Conservation (phyloP, 2,329 filamentous ascomycete genomes). For the Hirsutella thompsonii region DNA sequence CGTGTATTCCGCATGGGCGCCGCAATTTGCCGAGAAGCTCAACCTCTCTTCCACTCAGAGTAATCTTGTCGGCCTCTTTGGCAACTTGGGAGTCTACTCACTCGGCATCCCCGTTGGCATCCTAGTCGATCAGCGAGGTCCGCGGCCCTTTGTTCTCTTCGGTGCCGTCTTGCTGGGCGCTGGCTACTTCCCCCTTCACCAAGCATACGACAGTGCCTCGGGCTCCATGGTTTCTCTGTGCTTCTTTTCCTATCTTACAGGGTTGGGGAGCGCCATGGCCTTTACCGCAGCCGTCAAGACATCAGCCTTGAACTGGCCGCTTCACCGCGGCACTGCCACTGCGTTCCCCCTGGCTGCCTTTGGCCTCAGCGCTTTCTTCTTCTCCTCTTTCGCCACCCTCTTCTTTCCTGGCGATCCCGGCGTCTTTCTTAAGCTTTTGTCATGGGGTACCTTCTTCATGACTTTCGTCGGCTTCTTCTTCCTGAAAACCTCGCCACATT, state of each 20-base stretch:
- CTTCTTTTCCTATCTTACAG: slow-evolving; percentile 75
- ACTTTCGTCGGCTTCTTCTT: slow-evolving; percentile 75
- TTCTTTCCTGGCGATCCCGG: slow-evolving; percentile 76
- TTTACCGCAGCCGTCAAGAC: slow-evolving; percentile 79
- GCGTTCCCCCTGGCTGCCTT: slow-evolving; percentile 89
- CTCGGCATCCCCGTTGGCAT: slow-evolving; percentile 82
- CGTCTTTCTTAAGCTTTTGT: slow-evolving; percentile 66
- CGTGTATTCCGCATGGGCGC: slow-evolving; percentile 96
- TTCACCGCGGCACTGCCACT: slow-evolving; percentile 83
- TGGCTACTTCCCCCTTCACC: slow-evolving; percentile 78
- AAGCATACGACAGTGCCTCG: slow-evolving; percentile 59
- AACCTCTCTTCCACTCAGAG: slow-evolving; percentile 83
- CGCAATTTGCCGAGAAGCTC: slow-evolving; percentile 81
- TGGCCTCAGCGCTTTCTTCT: slow-evolving; percentile 92
- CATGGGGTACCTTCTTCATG: slow-evolving; percentile 65
- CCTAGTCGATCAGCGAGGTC: slow-evolving; percentile 71
- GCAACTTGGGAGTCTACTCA: slow-evolving; percentile 89
- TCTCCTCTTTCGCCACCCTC: slow-evolving; percentile 65
- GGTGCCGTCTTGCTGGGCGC: slow-evolving; percentile 60
- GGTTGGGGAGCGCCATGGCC: slow-evolving; percentile 80
- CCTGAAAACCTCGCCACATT: slow-evolving; percentile 57
- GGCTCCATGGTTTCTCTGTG: slow-evolving; percentile 53
- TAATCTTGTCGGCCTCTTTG: slow-evolving; percentile 77
- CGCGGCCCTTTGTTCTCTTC: slow-evolving; percentile 62
- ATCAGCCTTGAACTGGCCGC: slow-evolving; percentile 83